Evolutionary conservation across 257 asterid genomes (phyloP).

Genomic region (Solanum neorickii): DNA sequence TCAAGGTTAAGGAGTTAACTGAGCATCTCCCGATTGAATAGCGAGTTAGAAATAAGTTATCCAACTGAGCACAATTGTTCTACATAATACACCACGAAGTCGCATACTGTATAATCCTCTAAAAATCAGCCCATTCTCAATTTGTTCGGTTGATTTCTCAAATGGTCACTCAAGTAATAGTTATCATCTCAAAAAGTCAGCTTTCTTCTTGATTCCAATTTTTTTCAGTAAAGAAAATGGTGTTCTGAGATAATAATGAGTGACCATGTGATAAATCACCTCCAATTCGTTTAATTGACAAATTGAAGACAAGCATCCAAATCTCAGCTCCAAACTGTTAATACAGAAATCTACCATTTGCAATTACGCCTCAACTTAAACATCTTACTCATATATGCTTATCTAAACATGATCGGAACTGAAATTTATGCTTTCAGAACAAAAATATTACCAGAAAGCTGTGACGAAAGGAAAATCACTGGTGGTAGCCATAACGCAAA

Average conservation of each 20-base stretch:
- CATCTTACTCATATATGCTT: background rate
- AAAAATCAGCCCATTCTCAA: background rate
- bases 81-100: background rate
- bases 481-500: slow-evolving; percentile 85
- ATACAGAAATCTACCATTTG: background rate
- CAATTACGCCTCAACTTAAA: background rate
- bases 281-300: background rate
- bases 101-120: background rate
- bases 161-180: background rate
- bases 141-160: background rate
- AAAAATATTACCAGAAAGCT: slow-evolving; percentile 72
- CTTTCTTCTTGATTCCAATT: background rate
- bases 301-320: background rate
- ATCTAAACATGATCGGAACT: background rate
- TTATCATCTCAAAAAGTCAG: background rate
- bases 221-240: background rate
- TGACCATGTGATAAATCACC: background rate
- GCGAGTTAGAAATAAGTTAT: background rate
- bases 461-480: slow-evolving; percentile 96
- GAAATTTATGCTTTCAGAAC: background rate
- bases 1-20: background rate
- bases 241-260: background rate
- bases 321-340: background rate
- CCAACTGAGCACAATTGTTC: background rate
- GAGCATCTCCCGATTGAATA: background rate